phyloP scores from a whole-genome alignment of 2,329 filamentous ascomycete genomes.

The Geosmithia flava region DNA sequence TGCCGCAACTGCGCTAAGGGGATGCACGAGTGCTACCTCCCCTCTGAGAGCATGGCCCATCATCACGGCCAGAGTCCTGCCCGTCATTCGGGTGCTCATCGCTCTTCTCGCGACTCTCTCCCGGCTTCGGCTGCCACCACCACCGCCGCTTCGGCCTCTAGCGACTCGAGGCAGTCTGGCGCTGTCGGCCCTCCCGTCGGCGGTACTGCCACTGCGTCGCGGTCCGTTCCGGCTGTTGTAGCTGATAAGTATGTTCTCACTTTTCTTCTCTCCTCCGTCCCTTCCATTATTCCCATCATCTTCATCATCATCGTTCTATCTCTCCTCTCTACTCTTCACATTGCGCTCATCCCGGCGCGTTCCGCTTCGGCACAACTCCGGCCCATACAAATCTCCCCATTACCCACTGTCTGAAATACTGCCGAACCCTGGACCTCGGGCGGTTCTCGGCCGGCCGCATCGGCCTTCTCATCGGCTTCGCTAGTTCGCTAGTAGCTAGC shows the following conservation, averaged over 20 bases:
- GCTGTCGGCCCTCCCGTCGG: slow-evolving; percentile 25
- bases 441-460: background rate
- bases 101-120: slow-evolving; percentile 39
- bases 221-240: slow-evolving; percentile 28
- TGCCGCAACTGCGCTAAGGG: slow-evolving; percentile 53
- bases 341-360: background rate
- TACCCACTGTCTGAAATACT: background rate
- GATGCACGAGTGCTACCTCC: slow-evolving; percentile 51
- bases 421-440: background rate
- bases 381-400: background rate
- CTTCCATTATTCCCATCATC: slow-evolving; percentile 2
- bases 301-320: background rate
- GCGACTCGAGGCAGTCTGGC: slow-evolving; percentile 29
- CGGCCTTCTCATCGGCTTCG: background rate
- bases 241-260: slow-evolving; percentile 41
- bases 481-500: no score
- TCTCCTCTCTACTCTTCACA: background rate
- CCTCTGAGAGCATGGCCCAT: slow-evolving; percentile 47
- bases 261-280: slow-evolving; percentile 2
- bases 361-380: background rate
- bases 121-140: slow-evolving; percentile 37
- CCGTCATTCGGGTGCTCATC: slow-evolving; percentile 31
- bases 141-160: slow-evolving; percentile 11
- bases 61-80: slow-evolving; percentile 47
- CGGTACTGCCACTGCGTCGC: slow-evolving; percentile 26